phyloP scores from a whole-genome alignment of 345 rosid genomes.

The Citrus reticulata region DNA sequence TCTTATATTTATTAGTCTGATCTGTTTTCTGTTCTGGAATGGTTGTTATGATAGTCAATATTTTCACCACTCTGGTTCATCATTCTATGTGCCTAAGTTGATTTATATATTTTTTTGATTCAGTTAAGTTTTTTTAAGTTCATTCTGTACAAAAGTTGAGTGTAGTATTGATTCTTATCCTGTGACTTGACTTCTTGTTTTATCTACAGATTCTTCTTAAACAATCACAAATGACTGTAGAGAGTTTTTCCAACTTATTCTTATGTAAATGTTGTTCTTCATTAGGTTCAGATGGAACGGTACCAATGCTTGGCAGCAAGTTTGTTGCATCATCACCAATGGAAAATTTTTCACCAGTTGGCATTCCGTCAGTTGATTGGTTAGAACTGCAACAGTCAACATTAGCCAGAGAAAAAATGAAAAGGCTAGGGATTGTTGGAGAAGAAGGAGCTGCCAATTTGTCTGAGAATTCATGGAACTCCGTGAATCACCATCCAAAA shows the following conservation, averaged over 20 bases:
- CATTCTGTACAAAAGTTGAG: neutral
- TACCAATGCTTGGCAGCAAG: conserved; percentile 23
- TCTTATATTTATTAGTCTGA: neutral
- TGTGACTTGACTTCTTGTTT: neutral
- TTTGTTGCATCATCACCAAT: conserved; percentile 32
- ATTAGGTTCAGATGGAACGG: conserved; percentile 23
- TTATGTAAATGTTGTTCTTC: conserved; percentile 11
- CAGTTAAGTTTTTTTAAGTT: neutral
- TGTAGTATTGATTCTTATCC: neutral
- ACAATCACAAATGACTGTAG: neutral
- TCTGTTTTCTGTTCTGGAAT: neutral
- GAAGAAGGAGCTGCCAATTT: conserved; percentile 35
- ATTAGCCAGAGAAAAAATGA: conserved; percentile 23
- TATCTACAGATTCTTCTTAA: neutral
- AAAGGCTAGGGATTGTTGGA: conserved; percentile 24
- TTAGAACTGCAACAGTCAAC: conserved; percentile 24
- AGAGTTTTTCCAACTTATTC: neutral
- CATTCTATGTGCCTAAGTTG: neutral
- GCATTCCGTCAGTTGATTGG: conserved; percentile 16
- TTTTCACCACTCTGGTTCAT: neutral
- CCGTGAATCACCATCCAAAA: conserved; percentile 34
- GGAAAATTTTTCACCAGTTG: conserved; percentile 24
- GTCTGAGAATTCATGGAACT: conserved; percentile 40
- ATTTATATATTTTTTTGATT: neutral
- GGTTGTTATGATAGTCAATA: neutral